Evolutionary conservation across 345 rosid species (phyloP).

Genomic region (Moringa oleifera): DNA sequence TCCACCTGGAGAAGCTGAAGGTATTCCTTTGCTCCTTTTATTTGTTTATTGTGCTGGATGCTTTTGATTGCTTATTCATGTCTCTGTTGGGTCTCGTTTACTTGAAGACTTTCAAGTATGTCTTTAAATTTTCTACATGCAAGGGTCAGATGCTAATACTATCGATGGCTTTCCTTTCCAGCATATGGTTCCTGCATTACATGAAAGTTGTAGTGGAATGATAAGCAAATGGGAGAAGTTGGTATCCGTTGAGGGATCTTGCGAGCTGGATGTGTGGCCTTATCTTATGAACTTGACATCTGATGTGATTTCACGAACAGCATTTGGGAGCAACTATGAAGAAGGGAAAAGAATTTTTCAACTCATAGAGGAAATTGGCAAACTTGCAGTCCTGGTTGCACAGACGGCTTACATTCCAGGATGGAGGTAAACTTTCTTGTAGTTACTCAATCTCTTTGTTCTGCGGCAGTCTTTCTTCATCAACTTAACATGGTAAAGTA

Average conservation of each 20-base stretch:
- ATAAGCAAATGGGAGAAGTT: slow-evolving; percentile 25
- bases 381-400: slow-evolving; percentile 10
- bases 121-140: no score
- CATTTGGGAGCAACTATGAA: slow-evolving; percentile 37
- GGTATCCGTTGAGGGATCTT: slow-evolving; percentile 14
- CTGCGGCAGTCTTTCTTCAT: no score
- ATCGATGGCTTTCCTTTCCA: neutral
- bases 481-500: no score
- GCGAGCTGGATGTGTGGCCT: slow-evolving; percentile 38
- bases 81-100: no score
- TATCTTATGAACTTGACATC: slow-evolving; percentile 23
- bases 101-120: no score
- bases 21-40: slow-evolving; percentile 1
- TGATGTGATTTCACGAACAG: slow-evolving; percentile 41
- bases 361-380: slow-evolving; percentile 24
- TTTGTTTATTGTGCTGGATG: neutral
- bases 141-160: no score
- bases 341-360: slow-evolving; percentile 34
- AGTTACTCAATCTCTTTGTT: no score
- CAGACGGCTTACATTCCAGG: slow-evolving; percentile 26
- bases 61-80: neutral
- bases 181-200: slow-evolving; percentile 25
- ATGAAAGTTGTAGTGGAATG: slow-evolving; percentile 22
- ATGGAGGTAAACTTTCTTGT: slow-evolving; percentile 24
- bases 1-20: slow-evolving; percentile 35